Percentiles rank a stretch among this genome's conserved stretches.
phyloP scores from a whole-genome alignment of 2,329 filamentous ascomycete species.

The Paecilomyces formosus region DNA sequence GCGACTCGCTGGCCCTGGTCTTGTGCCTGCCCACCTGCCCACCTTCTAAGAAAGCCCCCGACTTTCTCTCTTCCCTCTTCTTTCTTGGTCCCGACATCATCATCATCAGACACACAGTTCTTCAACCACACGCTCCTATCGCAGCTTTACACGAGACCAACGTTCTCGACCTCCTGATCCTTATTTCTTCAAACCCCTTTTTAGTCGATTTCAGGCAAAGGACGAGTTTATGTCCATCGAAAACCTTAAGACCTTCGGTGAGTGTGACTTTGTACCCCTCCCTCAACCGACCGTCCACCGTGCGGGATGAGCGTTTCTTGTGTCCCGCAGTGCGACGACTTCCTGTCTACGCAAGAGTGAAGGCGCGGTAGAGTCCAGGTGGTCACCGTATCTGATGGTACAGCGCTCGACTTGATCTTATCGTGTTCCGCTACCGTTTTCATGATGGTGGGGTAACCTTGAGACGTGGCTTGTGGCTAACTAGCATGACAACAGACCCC shows the following conservation, averaged over 20 bases:
- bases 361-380: not conserved
- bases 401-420: not conserved
- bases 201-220: conserved; percentile 51
- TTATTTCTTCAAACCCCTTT: conserved; percentile 27
- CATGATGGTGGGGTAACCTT: conserved; percentile 27
- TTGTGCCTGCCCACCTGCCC: conserved; percentile 11
- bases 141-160: conserved; percentile 20
- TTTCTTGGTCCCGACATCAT: conserved; percentile 19
- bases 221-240: conserved; percentile 97
- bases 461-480: conserved; percentile 24
- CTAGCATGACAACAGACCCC: conserved; percentile 63
- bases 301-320: not conserved
- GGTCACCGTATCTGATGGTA: not conserved
- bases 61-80: conserved; percentile 11
- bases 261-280: conserved; percentile 38
- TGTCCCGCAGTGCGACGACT: not conserved
- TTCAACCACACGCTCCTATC: conserved; percentile 14
- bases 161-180: conserved; percentile 21
- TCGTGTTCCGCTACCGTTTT: not conserved
- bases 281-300: conserved; percentile 10
- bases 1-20: conserved; percentile 7
- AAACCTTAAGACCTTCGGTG: conserved; percentile 96
- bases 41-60: conserved; percentile 24
- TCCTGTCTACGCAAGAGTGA: not conserved
- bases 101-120: conserved; percentile 1